Base-by-base conservation (phyloP, 805 yeast species). In the Yarrowia porcina region DNA sequence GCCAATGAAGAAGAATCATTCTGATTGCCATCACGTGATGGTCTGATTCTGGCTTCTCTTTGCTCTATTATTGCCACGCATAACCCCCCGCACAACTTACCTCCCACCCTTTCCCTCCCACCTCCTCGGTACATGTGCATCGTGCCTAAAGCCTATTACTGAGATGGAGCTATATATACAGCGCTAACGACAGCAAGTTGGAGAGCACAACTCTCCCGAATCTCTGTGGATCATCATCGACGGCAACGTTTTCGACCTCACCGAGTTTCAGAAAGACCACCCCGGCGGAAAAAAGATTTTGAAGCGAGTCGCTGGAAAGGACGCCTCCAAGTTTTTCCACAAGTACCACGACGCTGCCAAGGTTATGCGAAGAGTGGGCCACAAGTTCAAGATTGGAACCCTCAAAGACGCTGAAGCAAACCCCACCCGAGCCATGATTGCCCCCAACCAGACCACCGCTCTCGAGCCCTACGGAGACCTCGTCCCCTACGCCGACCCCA, bases 211-310 rank as follows among this genome's bases (percentile, higher is more conserved):
- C 73, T 78, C 83, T n/a, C 82, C 85, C 42, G 88, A 86, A 17
- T 90, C 89, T 69, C 76, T 90, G 44, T 93, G 97, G 96, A 84
- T 93, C 79, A 81, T 90, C 63, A 80, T 90, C 65, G 86, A 90
- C 69, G 90, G 87, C 64, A 85, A 86, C 68, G 96, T 93, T 6
- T 90, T 86, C 73, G 87, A 90, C 73, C 80, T 88, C 30, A 81
- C 93, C 7, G 76, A 78, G 33, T 91, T 92, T 74, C 78, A 88
- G 62, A 80, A 83, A 17, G 84, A 82, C 52, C 98, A 93, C 74
- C 98, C 98, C 3, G 88, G 88, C 67, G 89, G 89, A 4, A 81
- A 83, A 61, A 84, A 87, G 70, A 89, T 93, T 63, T 81, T 93
- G 45, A 74, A 85, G 65, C 87, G 87, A 65, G 89, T 89, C 69